Evolutionary conservation across 2,329 filamentous ascomycete species (phyloP), one percentile per base, ranked within the genome.

Genomic region (Exophiala oligosperma): DNA sequence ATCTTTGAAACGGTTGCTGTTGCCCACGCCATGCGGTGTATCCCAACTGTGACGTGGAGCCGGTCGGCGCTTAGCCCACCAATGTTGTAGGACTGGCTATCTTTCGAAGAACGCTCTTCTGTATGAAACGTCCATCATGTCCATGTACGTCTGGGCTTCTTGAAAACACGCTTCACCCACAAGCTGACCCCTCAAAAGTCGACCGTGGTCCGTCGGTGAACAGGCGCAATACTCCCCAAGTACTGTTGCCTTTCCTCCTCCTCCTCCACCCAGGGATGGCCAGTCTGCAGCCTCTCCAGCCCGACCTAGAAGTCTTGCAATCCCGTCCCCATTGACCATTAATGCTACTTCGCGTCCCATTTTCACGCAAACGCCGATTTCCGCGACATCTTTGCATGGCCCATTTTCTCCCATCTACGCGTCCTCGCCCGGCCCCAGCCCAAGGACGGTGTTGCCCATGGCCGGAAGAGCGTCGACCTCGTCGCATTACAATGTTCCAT

Each of bases 351-450:
- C 65, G 69, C 65, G 53, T 57, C 63, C 52, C 46, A 49, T 53
- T 21, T 49, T 53, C 29, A 67, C 67, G 38, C 69, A 69, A 21
- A 76, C 74, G 12, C 76, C 76, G 55, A 64, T 73, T 35, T 77
- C 76, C 11, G 71, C 75, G 5, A 76, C 74, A n/a, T 74, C 75
- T 32, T 66, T 77, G 38, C 76, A 74, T 26, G 77, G 73, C 49
- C 76, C 76, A 5, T 78, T 77, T 60, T 76, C 71, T 66, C 70
- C 64, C 52, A 52, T 61, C 55, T 59, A 68, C 56, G 57, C 65
- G 52, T 74, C 76, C 37, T 73, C 76, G 23, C 73, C 76, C 3
- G 68, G 67, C 6, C 70, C 70, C 28, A 67, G 70, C 55, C 69
- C 72, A 9, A 68, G 72, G 53, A 74, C 70, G 21, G 67, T 71